These are phyloP conservation scores for Aspergillus olivimuriae DNA, from an alignment of 495 filamentous ascomycete genomes.

Conservation along the genomic window DNA sequence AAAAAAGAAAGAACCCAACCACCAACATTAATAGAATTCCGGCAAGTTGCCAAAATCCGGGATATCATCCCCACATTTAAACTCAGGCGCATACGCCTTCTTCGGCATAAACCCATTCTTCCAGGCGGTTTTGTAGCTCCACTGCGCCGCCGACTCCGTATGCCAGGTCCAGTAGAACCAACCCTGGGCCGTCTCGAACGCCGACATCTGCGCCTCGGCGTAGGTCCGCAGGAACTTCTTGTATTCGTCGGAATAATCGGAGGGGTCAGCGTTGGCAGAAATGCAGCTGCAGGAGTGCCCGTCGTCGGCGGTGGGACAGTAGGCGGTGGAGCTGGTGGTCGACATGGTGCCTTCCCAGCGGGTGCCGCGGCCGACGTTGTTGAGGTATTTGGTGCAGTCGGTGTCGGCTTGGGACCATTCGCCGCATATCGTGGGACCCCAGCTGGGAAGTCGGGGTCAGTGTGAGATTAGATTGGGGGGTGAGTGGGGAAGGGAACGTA, in stretches of 20 bases:
- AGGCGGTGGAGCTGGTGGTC: slow-evolving; percentile 54
- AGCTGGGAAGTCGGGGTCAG: slow-evolving; percentile 35
- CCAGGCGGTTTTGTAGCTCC: slow-evolving; percentile 87
- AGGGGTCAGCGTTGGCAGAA: slow-evolving; percentile 65
- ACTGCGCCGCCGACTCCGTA: slow-evolving; percentile 75
- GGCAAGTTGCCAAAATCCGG: slow-evolving; percentile 63
- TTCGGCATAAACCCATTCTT: slow-evolving; percentile 75
- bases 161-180: slow-evolving; percentile 99
- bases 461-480: not conserved
- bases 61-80: slow-evolving; percentile 63
- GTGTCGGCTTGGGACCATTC: slow-evolving; percentile 99
- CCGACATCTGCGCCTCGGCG: slow-evolving; percentile 90
- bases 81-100: slow-evolving; percentile 69
- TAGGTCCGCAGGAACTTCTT: slow-evolving; percentile 83
- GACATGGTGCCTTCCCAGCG: slow-evolving; percentile 83
- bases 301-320: slow-evolving; percentile 60
- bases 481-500: slow-evolving; percentile 19
- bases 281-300: slow-evolving; percentile 60
- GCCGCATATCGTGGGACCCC: slow-evolving; percentile 93
- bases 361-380: slow-evolving; percentile 81
- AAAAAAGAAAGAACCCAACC: not conserved
- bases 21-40: slow-evolving; percentile 59
- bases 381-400: slow-evolving; percentile 82
- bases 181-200: slow-evolving; percentile 85
- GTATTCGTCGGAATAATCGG: slow-evolving; percentile 63